Evolutionary conservation across 208 protist species (phyloP).

Genomic region (Leishmania amazonensis): DNA sequence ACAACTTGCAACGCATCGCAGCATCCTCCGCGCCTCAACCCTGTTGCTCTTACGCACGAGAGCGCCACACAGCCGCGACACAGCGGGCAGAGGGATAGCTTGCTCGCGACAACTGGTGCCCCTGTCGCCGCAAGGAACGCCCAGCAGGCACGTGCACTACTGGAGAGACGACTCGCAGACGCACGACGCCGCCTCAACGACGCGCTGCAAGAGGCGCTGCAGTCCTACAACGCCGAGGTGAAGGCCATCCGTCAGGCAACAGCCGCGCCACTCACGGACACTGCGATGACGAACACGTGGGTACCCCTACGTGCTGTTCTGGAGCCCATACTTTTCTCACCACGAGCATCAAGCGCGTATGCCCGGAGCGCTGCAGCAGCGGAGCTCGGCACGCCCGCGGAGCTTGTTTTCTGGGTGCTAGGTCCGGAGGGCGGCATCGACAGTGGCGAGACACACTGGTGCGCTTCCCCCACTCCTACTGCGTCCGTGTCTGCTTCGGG

Average conservation of each 20-base stretch:
- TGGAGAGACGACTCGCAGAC: background rate
- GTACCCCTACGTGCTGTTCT: conserved; percentile 13
- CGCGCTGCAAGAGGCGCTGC: conserved; percentile 11
- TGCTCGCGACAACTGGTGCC: too few relatives aligned
- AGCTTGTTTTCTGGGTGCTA: background rate
- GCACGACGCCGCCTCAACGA: conserved; percentile 17
- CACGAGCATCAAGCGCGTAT: background rate
- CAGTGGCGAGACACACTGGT: background rate
- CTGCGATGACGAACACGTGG: background rate
- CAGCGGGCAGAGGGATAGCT: background rate
- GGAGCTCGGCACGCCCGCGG: background rate
- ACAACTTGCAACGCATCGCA: background rate
- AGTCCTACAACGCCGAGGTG: conserved; percentile 18
- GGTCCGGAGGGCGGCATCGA: background rate
- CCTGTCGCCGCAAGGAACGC: background rate
- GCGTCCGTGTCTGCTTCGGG: background rate
- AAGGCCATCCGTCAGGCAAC: background rate
- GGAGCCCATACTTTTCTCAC: background rate
- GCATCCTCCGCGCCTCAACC: background rate
- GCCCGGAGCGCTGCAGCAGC: background rate
- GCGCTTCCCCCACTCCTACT: background rate
- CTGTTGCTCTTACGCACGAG: background rate
- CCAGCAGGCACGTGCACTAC: background rate
- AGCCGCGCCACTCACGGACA: background rate
- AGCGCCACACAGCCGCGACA: background rate